Evolutionary conservation across 2,329 filamentous ascomycete species (phyloP), one percentile per base, ranked within the genome.

Genomic region (Apiospora aurea): DNA sequence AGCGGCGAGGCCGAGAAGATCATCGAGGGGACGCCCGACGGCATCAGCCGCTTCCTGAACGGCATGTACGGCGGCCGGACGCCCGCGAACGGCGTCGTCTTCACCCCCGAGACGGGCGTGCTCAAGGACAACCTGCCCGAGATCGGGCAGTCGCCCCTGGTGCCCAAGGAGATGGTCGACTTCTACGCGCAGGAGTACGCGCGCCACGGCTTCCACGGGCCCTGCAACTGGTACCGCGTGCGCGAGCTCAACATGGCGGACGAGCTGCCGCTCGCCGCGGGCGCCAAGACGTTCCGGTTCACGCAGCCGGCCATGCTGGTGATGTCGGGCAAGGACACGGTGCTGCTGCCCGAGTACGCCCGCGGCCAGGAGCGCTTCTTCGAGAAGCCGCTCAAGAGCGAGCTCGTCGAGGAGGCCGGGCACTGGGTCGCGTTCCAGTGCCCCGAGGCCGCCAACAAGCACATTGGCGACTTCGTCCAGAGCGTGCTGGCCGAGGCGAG

Each of bases 211-310:
- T 82, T 98, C 75, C 89, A 91, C 75, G 94, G 94, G 0, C 94
- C 94, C 18, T 85, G 94, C 73, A 96, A 95, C 83, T 98, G 94
- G 94, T 99, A 99, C 83, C 91, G 95, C 53, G 93, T 89, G 4
- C 86, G 89, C n/a, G 85, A 89, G 80, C 81, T 92, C 74, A 97
- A 97, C 82, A 93, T 87, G 79, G 88, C 94, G 51, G 94, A 98
- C 74, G 96, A 98, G 78, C 85, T 88, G 73, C 91, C 91, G 77
- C 90, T 85, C 78, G 85, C 88, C 70, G 87, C 90, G 53, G 90
- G 90, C 69, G 85, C 81, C 71, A 87, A 90, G 61, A 86, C 81
- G 71, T 84, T 93, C 70, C 21, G 57, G 49, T 41, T 69, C 68
- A 82, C 86, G 67, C 84, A 90, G 77, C 94, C 94, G 0, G 87